These are phyloP conservation scores for Golubevia pallescens DNA, from an alignment of 1,284 basidiomycete species.

Conservation along the genomic window DNA sequence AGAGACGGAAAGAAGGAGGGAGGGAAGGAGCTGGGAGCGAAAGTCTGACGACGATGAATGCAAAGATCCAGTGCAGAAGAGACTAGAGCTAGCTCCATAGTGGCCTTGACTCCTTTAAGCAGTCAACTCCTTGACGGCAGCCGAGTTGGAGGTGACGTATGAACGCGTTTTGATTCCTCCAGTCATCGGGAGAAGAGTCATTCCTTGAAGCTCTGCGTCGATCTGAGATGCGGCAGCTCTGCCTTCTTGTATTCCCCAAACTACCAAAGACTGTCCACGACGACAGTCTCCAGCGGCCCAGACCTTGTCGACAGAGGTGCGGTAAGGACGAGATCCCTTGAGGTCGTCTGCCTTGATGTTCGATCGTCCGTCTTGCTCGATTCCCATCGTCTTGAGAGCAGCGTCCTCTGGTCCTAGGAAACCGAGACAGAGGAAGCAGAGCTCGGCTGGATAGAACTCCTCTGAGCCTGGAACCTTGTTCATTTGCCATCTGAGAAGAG, in stretches of 20 bases:
- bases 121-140: background rate
- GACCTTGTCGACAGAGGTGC: constrained; percentile 50
- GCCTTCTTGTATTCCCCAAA: constrained; percentile 58
- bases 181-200: constrained; percentile 51
- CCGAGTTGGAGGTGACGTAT: background rate
- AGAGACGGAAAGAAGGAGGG: no score
- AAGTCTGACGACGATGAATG: background rate
- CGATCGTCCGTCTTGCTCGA: constrained; percentile 54
- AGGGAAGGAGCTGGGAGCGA: background rate
- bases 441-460: constrained; percentile 54
- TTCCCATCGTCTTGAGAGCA: constrained; percentile 38
- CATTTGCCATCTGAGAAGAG: constrained; percentile 43
- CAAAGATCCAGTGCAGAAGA: background rate
- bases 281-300: constrained; percentile 58
- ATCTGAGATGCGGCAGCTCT: constrained; percentile 47
- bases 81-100: background rate
- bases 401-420: constrained; percentile 60
- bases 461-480: constrained; percentile 56
- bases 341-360: constrained; percentile 60
- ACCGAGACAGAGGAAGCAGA: constrained; percentile 59
- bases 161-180: constrained; percentile 46
- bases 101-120: background rate
- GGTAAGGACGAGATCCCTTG: constrained; percentile 48
- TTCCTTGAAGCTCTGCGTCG: constrained; percentile 47
- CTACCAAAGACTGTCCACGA: constrained; percentile 58